Evolutionary conservation across 1,139 yeast species (phyloP).

Genomic region (Debaryomyces coudertii): DNA sequence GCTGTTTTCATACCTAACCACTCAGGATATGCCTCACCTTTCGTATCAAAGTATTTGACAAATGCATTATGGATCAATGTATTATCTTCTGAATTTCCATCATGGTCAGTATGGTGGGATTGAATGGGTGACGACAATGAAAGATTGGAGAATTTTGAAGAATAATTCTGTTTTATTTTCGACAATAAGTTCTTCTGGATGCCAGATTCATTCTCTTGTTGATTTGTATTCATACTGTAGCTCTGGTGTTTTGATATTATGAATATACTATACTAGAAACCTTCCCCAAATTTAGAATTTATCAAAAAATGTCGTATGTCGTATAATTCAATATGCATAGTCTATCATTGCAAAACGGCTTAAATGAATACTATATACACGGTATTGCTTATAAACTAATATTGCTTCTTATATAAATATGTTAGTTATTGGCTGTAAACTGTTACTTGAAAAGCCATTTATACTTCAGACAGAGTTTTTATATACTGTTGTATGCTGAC

Average conservation of each 20-base stretch:
- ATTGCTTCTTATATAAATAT: too few relatives aligned
- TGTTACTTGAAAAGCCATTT: too few relatives aligned
- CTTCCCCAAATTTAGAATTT: background rate
- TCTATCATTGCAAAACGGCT: too few relatives aligned
- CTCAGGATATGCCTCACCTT: constrained; percentile 43
- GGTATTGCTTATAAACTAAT: too few relatives aligned
- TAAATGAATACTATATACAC: too few relatives aligned
- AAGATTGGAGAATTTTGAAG: constrained; percentile 37
- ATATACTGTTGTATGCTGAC: too few relatives aligned
- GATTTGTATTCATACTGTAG: constrained; percentile 1
- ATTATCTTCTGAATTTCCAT: constrained; percentile 42
- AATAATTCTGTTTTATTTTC: constrained; percentile 41
- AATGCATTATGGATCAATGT: constrained; percentile 51
- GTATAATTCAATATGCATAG: background rate
- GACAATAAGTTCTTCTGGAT: constrained; percentile 33
- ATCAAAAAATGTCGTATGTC: constrained; percentile 8
- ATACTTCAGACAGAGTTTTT: too few relatives aligned
- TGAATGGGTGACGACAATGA: constrained; percentile 30
- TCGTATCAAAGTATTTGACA: constrained; percentile 41
- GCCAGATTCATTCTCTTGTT: constrained; percentile 8
- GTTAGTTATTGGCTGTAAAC: too few relatives aligned
- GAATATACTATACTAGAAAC: background rate
- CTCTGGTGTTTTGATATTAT: background rate
- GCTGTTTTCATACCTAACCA: constrained; percentile 43
- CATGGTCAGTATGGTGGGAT: constrained; percentile 35